Evolutionary conservation across 331 rosid species (phyloP).

Genomic region (Spiraea crenata): DNA sequence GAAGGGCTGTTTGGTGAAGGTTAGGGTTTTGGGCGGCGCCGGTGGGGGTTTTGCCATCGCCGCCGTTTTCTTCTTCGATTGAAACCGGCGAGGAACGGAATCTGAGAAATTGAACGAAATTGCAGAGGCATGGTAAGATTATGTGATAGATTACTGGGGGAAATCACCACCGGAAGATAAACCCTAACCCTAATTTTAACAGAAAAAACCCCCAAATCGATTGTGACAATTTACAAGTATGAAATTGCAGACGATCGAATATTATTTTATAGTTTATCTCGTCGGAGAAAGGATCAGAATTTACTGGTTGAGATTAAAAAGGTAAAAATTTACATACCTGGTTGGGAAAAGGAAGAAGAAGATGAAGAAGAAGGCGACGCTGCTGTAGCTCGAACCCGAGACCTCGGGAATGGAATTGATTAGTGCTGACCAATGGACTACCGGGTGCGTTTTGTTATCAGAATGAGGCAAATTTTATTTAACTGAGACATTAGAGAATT

Average conservation of each 20-base stretch:
- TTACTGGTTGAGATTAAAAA: background rate
- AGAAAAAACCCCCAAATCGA: background rate
- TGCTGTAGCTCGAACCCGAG: background rate
- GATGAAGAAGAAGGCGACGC: background rate
- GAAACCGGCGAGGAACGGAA: background rate
- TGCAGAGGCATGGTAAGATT: background rate
- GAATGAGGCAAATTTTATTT: too few species aligned
- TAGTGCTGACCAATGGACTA: too few species aligned
- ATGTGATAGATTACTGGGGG: too few species aligned
- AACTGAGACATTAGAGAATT: too few species aligned
- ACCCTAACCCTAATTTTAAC: background rate
- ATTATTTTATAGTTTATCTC: too few species aligned
- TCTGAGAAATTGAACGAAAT: background rate
- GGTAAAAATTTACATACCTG: background rate
- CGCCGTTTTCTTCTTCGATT: background rate
- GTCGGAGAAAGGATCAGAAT: background rate
- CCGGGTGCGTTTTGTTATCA: too few species aligned
- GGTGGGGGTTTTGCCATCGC: too few species aligned
- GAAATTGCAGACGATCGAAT: background rate
- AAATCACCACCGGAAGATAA: too few species aligned
- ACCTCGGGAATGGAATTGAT: background rate
- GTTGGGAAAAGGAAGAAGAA: background rate
- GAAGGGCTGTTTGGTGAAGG: too few species aligned
- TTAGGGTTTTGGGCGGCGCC: too few species aligned
- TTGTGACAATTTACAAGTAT: background rate